Evolutionary conservation across 768 basidiomycete species (phyloP).

Genomic region (Lactarius vividus): DNA sequence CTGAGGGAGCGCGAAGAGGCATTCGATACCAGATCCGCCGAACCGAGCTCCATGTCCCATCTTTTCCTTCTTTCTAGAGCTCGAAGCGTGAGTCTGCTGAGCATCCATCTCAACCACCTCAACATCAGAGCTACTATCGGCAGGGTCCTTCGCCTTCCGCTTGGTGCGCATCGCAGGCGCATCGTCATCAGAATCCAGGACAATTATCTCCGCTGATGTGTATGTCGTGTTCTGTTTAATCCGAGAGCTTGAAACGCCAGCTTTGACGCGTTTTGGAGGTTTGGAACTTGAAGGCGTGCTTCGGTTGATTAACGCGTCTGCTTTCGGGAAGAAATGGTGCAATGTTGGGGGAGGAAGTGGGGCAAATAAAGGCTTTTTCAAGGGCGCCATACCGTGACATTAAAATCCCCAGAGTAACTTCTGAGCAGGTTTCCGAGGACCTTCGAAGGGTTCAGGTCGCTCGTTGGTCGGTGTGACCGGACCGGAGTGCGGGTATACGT

Average conservation of each 20-base stretch:
- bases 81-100: neutral
- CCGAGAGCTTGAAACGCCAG: conserved; percentile 5
- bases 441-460: no score
- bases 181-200: conserved; percentile 36
- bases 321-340: conserved; percentile 25
- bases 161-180: conserved; percentile 8
- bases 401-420: neutral
- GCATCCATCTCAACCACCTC: conserved; percentile 23
- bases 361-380: conserved; percentile 16
- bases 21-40: neutral
- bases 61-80: conserved; percentile 18
- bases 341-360: conserved; percentile 19
- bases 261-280: conserved; percentile 6
- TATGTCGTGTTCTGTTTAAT: conserved; percentile 6
- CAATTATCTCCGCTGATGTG: conserved; percentile 31
- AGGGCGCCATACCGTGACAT: conserved; percentile 17
- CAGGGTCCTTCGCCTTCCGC: conserved; percentile 19
- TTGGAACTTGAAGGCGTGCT: neutral
- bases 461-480: no score
- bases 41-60: neutral
- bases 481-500: no score
- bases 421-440: no score
- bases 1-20: neutral
- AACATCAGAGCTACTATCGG: conserved; percentile 25
- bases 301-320: neutral